Evolutionary conservation across 2,329 filamentous ascomycete species (phyloP).

Genomic region (Beauveria sp.): DNA sequence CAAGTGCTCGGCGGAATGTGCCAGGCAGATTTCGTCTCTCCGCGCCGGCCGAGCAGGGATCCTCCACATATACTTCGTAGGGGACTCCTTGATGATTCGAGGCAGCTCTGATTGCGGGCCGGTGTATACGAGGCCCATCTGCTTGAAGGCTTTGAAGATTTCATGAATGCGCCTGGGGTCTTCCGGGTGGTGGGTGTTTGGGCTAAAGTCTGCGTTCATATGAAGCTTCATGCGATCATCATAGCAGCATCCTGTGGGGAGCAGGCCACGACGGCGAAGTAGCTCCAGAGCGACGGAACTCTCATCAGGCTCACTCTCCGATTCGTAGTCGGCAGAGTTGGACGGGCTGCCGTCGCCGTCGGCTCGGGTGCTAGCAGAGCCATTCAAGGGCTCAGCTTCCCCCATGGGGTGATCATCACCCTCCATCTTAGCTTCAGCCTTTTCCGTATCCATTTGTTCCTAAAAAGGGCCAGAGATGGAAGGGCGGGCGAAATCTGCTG

Average conservation of each 20-base stretch:
- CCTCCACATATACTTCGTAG: slow-evolving; percentile 61
- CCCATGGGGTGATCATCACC: slow-evolving; percentile 11
- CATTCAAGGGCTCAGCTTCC: slow-evolving; percentile 13
- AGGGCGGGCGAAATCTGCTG: not conserved
- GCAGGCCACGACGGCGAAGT: slow-evolving; percentile 37
- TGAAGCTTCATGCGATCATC: slow-evolving; percentile 95
- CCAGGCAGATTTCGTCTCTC: slow-evolving; percentile 68
- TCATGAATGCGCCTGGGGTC: slow-evolving; percentile 87
- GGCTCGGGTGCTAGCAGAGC: slow-evolving; percentile 3
- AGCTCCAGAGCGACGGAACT: slow-evolving; percentile 30
- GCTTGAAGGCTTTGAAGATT: slow-evolving; percentile 84
- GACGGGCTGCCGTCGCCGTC: slow-evolving; percentile 21
- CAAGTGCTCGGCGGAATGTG: slow-evolving; percentile 72
- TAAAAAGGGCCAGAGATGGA: not conserved
- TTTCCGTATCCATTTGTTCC: not conserved
- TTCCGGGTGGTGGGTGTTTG: slow-evolving; percentile 80
- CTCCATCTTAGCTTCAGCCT: slow-evolving; percentile 10
- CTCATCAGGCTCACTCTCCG: slow-evolving; percentile 26
- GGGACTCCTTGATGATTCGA: slow-evolving; percentile 42
- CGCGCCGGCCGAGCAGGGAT: slow-evolving; percentile 75
- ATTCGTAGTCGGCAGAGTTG: slow-evolving; percentile 25
- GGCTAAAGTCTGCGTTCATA: slow-evolving; percentile 70
- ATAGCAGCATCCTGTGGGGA: slow-evolving; percentile 76
- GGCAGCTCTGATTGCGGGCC: slow-evolving; percentile 48
- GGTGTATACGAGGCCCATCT: slow-evolving; percentile 66